Evolutionary conservation across 179 eudicot species (phyloP).

Genomic region (Pouteria campechiana): DNA sequence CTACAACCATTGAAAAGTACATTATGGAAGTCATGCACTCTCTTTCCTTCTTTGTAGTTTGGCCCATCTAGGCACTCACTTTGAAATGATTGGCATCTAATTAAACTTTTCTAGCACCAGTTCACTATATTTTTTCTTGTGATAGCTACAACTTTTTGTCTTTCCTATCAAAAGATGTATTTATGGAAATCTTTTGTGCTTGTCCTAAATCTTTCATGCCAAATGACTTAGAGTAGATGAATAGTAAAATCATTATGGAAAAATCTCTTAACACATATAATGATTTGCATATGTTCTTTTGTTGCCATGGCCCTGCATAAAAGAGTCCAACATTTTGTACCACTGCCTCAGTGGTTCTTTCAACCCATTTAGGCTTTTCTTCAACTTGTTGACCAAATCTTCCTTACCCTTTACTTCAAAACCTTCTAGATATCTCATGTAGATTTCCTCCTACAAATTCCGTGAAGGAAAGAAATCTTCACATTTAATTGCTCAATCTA

Average conservation of each 20-base stretch:
- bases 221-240: neutral
- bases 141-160: neutral
- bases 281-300: neutral
- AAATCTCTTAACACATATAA: neutral
- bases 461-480: too few species aligned
- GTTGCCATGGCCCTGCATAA: neutral
- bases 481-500: too few species aligned
- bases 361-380: neutral
- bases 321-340: neutral
- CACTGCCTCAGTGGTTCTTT: neutral
- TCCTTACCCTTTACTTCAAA: neutral
- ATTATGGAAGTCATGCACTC: too few species aligned
- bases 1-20: too few species aligned
- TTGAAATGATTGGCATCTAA: neutral
- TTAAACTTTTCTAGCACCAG: neutral
- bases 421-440: neutral
- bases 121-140: neutral
- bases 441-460: neutral
- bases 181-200: neutral
- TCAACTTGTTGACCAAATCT: neutral
- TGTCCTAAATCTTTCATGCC: neutral
- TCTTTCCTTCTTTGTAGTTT: too few species aligned
- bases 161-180: neutral
- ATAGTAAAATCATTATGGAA: neutral
- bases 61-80: too few species aligned